phyloP scores from a whole-genome alignment of 345 rosid species.

The Eucalyptus victrix region DNA sequence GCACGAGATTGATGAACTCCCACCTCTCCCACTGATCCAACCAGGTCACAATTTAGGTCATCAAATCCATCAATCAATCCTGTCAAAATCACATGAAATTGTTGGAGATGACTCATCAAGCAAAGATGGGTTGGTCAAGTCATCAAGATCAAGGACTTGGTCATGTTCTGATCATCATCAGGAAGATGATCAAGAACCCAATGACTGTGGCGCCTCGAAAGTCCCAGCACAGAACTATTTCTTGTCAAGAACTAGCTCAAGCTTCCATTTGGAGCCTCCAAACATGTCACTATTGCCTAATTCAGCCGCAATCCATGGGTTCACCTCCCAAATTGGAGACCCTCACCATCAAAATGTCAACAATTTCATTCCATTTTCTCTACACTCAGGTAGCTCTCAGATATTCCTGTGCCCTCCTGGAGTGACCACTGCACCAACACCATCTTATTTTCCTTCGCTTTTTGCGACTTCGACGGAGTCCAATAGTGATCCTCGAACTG shows the following conservation, averaged over 20 bases:
- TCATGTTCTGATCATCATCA: background rate
- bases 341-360: background rate
- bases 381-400: background rate
- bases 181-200: background rate
- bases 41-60: background rate
- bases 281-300: background rate
- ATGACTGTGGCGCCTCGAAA: background rate
- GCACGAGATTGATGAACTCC: slow-evolving; percentile 5
- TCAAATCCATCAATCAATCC: background rate
- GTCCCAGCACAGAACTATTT: background rate
- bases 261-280: background rate
- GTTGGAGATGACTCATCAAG: background rate
- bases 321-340: background rate
- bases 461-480: slow-evolving; percentile 5
- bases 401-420: background rate
- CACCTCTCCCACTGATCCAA: background rate
- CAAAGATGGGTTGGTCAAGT: background rate
- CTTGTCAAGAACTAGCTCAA: background rate
- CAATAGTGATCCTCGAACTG: slow-evolving; percentile 12
- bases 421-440: background rate
- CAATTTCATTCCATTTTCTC: background rate
- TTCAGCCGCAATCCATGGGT: background rate
- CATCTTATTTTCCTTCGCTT: slow-evolving; percentile 21
- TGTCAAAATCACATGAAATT: background rate
- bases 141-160: background rate